Evolutionary conservation across 2,329 filamentous ascomycete genomes (phyloP).

Genomic region (Penicillium sp.): DNA sequence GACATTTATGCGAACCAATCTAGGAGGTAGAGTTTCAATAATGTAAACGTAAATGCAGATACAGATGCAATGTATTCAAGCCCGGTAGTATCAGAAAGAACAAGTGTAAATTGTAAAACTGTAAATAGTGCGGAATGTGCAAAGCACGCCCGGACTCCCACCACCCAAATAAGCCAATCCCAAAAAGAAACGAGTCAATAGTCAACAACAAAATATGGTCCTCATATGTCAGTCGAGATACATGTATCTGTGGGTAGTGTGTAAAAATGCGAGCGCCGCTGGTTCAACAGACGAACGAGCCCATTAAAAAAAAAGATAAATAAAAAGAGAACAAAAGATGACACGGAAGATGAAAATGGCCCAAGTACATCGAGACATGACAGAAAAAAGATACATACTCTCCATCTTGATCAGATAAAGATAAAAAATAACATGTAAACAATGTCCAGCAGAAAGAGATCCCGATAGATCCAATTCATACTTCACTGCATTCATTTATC

Average conservation of each 20-base stretch:
- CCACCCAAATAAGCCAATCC: constrained; percentile 15
- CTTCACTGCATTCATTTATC: background rate
- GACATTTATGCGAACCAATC: background rate
- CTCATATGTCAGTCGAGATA: constrained; percentile 21
- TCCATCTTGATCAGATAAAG: background rate
- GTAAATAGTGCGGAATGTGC: constrained; percentile 16
- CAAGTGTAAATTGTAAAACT: too few species aligned
- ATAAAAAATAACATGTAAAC: constrained; percentile 3
- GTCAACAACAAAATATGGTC: constrained; percentile 24
- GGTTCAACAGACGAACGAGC: background rate
- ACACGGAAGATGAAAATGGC: constrained; percentile 14
- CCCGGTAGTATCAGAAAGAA: background rate
- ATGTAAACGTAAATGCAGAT: constrained; percentile 1
- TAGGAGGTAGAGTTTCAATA: background rate
- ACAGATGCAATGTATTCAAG: constrained; percentile 8
- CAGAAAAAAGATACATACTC: constrained; percentile 3
- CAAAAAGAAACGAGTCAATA: constrained; percentile 8
- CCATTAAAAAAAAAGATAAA: constrained; percentile 13
- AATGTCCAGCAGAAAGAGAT: background rate
- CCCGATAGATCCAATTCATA: background rate
- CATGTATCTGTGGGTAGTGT: constrained; percentile 11
- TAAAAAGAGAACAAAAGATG: constrained; percentile 16
- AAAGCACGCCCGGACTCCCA: constrained; percentile 22
- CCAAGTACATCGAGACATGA: constrained; percentile 14
- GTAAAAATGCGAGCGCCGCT: background rate